Percentiles rank a stretch among this genome's conserved stretches.
phyloP scores from a whole-genome alignment of 495 filamentous ascomycete species.

The Penicillium fimorum region DNA sequence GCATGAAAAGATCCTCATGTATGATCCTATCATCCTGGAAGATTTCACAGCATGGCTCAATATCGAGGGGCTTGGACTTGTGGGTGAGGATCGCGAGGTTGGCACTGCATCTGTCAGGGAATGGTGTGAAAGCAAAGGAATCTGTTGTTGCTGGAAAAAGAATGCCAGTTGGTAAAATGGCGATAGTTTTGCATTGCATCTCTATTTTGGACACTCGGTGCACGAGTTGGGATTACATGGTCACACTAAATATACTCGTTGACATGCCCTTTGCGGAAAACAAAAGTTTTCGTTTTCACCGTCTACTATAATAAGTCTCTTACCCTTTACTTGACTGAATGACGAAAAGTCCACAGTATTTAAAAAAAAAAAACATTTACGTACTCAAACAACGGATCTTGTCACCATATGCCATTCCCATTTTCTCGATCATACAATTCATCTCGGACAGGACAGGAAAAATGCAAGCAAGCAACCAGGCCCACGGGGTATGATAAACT shows the following conservation, averaged over 20 bases:
- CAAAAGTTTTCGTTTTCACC: not conserved
- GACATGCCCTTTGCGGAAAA: not conserved
- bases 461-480: not conserved
- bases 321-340: not conserved
- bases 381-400: not conserved
- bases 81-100: slow-evolving; percentile 67
- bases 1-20: slow-evolving; percentile 91
- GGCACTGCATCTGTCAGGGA: slow-evolving; percentile 58
- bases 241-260: not conserved
- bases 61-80: slow-evolving; percentile 58
- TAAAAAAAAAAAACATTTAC: not conserved
- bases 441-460: not conserved
- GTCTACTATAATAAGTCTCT: not conserved
- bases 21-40: slow-evolving; percentile 87
- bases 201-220: not conserved
- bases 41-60: slow-evolving; percentile 86
- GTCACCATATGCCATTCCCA: not conserved
- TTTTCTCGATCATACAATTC: not conserved
- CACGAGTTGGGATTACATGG: not conserved
- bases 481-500: not conserved
- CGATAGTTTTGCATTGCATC: not conserved
- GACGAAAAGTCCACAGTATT: not conserved
- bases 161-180: slow-evolving; percentile 21
- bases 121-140: slow-evolving; percentile 83
- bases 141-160: slow-evolving; percentile 62